Conservation (phyloP, 2,329 filamentous ascomycete species). For the Bipolaris sorokiniana region DNA sequence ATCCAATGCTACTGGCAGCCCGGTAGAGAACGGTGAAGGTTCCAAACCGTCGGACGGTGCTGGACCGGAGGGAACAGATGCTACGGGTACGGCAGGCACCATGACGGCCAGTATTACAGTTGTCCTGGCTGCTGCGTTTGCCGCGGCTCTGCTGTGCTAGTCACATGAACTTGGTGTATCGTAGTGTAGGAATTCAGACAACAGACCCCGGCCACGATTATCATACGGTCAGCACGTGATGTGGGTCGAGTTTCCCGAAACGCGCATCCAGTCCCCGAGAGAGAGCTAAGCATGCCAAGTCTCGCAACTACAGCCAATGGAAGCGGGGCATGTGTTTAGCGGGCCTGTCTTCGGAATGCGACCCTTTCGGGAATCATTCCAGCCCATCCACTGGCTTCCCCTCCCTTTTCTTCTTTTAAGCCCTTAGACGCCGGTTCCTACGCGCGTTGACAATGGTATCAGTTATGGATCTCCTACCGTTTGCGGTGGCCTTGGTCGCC, state of each 20-base stretch:
- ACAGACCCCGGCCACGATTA: neutral
- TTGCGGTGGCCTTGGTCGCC: conserved; percentile 70
- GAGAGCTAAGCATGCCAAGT: neutral
- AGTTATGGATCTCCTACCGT: conserved; percentile 73
- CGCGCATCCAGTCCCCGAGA: neutral
- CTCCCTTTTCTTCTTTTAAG: neutral
- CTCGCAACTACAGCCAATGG: conserved; percentile 1
- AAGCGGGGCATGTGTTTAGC: neutral
- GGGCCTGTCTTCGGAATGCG: neutral
- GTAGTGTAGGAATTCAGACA: neutral
- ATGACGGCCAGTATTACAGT: conserved; percentile 15
- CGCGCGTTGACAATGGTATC: conserved; percentile 65
- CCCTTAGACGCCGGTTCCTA: neutral
- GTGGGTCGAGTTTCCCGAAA: conserved; percentile 1
- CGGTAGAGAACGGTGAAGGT: conserved; percentile 5
- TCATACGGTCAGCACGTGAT: conserved; percentile 1
- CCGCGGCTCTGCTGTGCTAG: conserved; percentile 10
- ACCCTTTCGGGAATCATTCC: neutral
- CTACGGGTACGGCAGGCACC: conserved; percentile 13
- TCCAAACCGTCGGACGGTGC: conserved; percentile 14
- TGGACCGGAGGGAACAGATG: conserved; percentile 13
- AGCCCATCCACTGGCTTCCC: neutral
- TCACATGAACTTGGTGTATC: neutral
- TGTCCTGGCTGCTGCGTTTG: conserved; percentile 19
- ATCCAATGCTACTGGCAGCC: conserved; percentile 1